Evolutionary conservation across 257 asterid genomes (phyloP), one percentile per base, ranked within the genome.

Genomic region (Ballota nigra): DNA sequence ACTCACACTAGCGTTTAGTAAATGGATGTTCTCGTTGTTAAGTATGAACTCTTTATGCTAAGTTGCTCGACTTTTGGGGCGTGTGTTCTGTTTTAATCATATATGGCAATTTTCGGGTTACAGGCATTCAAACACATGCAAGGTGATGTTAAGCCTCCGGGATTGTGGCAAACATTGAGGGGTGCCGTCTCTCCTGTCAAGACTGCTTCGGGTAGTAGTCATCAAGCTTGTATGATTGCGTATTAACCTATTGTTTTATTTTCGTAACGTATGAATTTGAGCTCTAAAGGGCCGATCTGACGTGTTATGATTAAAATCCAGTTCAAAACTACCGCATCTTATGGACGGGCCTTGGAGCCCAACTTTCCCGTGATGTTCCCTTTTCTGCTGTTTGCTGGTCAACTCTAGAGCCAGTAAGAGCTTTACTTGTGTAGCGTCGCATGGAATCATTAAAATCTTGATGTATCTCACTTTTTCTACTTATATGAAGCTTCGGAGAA

Each of bases 331-430:
- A 87, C 73, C 96, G 96, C 16, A 20, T 76, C 57, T 77, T 89
- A 65, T 89, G 98, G 98, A 86, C 92, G 61, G 96, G 98, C 63
- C 89, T 92, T n/a, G 94, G 98, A 61, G 93, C 90, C 61, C 98
- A 92, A 76, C 94, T 92, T 69, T 92, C 90, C 12, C 98, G 96
- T 8, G 98, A 92, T 78, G 98, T 92, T 64, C 98, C 98, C 26
- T 89, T 89, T 82, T 89, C 98, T 75, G 98, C 98, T 22, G 84
- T 92, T 68, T 89, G 98, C 78, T 92, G 98, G 98, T 79, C 96
- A 65, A 71, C 92, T 68, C 90, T 92, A 59, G 98, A 92, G 82
- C 96, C 96, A 55, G 98, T 89, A 79, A 78, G 87, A 28, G n/a
- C 61, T 73, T 49, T 59, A 47, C 59, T 12, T 73, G 3, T 68